Evolutionary conservation across 2,329 filamentous ascomycete species (phyloP), one percentile per base, ranked within the genome.

Genomic region (Shiraia bambusicola): DNA sequence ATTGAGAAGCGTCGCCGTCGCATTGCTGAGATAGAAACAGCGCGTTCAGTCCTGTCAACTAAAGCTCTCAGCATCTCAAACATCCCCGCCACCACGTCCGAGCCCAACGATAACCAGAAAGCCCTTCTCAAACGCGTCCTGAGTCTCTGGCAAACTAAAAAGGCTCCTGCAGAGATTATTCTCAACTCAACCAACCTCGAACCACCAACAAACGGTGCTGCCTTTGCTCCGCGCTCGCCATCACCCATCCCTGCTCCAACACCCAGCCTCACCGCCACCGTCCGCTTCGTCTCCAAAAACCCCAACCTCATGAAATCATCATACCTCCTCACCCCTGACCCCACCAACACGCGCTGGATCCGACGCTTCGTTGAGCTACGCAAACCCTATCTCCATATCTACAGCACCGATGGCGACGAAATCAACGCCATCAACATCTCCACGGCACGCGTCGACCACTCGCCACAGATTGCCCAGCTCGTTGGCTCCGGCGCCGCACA

Each of bases 341-440:
- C 83, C 40, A 85, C 88, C 39, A 88, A 84, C 26, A 87, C 84
- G 15, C 82, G 86, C 47, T 98, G 93, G 93, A 80, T 93, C 19
- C 88, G 91, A 57, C 84, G 92, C 29, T 97, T 95, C 62, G 88
- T 96, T 35, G 93, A 98, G 70, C 79, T 98, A 19, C 82, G 93
- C 24, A 80, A 87, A 37, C 93, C 93, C 0, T 98, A 97, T 65
- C 77, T 98, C 38, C 90, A 97, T 67, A 81, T 98, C 26, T 88
- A 97, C 70, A 87, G 82, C 16, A 84, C 84, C 0, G 87, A 94
- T 28, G 91, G 92, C 13, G 93, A 97, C 56, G 92, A 96, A 69
- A 79, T 96, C 32, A 88, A 86, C 39, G 84, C 93, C 8, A 88
- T 97, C 56, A 94, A 92, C 63, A 76, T 98, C 40, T 82, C 86